Evolutionary conservation across 805 yeast genomes (phyloP), one percentile per base, ranked within the genome.

Genomic region (Metschnikowia lachancei): DNA sequence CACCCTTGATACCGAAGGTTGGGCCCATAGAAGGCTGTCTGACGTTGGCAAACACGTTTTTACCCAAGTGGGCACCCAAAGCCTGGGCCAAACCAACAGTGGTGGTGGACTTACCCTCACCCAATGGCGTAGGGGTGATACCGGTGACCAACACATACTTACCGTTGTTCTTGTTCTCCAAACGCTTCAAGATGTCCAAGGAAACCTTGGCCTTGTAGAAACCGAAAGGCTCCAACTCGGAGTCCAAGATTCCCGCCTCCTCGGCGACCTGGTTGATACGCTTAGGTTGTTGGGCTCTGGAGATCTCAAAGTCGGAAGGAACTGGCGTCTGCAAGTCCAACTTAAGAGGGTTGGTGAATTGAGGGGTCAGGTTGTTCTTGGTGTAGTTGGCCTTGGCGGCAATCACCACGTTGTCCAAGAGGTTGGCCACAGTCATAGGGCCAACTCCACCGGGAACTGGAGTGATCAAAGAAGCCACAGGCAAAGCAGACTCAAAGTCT

Each of bases 391-490:
- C 72, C 62, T 82, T 76, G 33, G 94, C 91, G 42, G 91, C 85
- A 45, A 73, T 67, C 32, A 82, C 70, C 24, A 86, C 90, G 63
- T 87, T 87, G 54, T 81, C 81, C 64, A 85, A 78, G 46, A 87
- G 71, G 81, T 83, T 83, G 22, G 94, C 94, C 38, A 87, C 92
- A 12, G 95, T 87, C 95, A 87, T 87, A 61, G 95, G 95, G 43
- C 95, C 95, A 53, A 87, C 95, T 55, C 95, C 95, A 63, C 95
- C 95, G 43, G 95, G 95, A 48, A 87, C 95, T 9, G 95, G 95
- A n/a, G 95, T 87, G 53, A 86, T 73, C 57, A 76, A 74, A 7
- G 83, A 73, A 4, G 90, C 83, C 53, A 73, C 77, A 43, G 70
- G 67, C 33, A 68, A 63, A 46, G 83, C 81, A 31, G 76, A 67